These are phyloP conservation scores for Macrophomina phaseolina DNA, from an alignment of 2,329 filamentous ascomycete genomes.

Conservation along the genomic window DNA sequence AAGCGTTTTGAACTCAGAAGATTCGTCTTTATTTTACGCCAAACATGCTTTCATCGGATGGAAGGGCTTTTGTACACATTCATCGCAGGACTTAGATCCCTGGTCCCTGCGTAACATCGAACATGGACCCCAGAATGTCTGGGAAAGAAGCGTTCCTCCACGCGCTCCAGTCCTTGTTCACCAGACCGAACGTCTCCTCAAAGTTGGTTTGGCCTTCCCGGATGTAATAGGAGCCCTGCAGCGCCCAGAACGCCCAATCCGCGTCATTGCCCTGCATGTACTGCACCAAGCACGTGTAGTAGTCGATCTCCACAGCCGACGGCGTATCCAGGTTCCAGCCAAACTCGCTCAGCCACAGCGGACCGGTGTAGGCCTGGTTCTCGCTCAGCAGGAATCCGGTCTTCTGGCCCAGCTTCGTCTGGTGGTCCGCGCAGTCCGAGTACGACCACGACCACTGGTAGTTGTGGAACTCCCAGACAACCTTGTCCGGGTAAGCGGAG, in stretches of 20 bases:
- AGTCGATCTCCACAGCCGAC: conserved; percentile 52
- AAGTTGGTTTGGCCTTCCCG: conserved; percentile 56
- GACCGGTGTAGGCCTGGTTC: conserved; percentile 55
- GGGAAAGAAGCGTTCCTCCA: conserved; percentile 48
- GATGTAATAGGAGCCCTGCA: conserved; percentile 65
- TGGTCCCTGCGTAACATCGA: conserved; percentile 51
- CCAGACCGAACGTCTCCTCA: conserved; percentile 60
- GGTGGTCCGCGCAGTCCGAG: conserved; percentile 50
- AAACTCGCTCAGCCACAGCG: conserved; percentile 65
- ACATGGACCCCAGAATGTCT: conserved; percentile 46
- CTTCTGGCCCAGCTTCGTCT: conserved; percentile 54
- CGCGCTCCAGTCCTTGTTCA: conserved; percentile 53
- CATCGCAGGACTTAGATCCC: conserved; percentile 29
- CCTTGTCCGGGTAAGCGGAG: conserved; percentile 55
- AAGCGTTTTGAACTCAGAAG: too few species aligned
- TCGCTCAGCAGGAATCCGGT: conserved; percentile 61
- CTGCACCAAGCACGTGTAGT: conserved; percentile 59
- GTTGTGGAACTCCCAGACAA: conserved; percentile 66
- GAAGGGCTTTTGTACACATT: neutral
- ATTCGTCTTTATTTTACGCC: too few species aligned
- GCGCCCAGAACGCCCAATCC: conserved; percentile 65
- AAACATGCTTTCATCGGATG: too few species aligned
- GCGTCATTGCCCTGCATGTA: conserved; percentile 63
- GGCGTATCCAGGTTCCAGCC: conserved; percentile 54
- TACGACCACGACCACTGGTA: conserved; percentile 59